Conservation (phyloP, 441 rosid species). For the Pelargonium citronellum region DNA sequence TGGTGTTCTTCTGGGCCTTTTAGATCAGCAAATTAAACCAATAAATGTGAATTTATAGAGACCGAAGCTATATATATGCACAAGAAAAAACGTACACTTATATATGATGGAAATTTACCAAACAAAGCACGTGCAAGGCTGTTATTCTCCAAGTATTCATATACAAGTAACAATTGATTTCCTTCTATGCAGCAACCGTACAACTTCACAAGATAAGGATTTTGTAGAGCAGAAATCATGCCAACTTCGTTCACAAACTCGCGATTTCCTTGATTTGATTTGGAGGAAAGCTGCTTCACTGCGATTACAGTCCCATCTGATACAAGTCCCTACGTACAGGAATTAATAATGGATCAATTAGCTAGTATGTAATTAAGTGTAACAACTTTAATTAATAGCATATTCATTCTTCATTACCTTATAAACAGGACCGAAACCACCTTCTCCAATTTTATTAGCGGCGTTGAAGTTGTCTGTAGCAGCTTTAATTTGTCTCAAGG, state of each 20-base stretch:
- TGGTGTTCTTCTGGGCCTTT: slow-evolving; percentile 28
- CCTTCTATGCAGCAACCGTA: slow-evolving; percentile 45
- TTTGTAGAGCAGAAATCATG: slow-evolving; percentile 40
- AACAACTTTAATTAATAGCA: neutral
- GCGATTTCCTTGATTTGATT: no score
- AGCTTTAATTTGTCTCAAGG: slow-evolving; percentile 34
- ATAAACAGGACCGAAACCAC: slow-evolving; percentile 48
- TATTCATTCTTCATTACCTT: slow-evolving; percentile 23
- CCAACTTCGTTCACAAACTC: no score
- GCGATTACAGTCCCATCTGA: slow-evolving; percentile 42
- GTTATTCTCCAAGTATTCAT: slow-evolving; percentile 49
- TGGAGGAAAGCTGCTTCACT: slow-evolving; percentile 40
- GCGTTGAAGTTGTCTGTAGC: slow-evolving; percentile 37
- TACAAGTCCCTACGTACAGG: slow-evolving; percentile 30
- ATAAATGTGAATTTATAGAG: neutral
- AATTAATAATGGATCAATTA: neutral
- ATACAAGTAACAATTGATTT: slow-evolving; percentile 37
- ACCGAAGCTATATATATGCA: no score
- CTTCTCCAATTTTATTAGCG: slow-evolving; percentile 43
- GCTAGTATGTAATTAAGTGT: neutral
- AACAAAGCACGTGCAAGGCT: slow-evolving; percentile 21
- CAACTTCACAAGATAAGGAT: slow-evolving; percentile 41
- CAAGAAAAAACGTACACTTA: no score
- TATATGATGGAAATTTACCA: slow-evolving; percentile 26
- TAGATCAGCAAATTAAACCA: neutral